A percentile compares a stretch with the other conserved stretches of the same genome.
Evolutionary conservation across 2,329 filamentous ascomycete species (phyloP).

Genomic region (Clonostachys sp.): DNA sequence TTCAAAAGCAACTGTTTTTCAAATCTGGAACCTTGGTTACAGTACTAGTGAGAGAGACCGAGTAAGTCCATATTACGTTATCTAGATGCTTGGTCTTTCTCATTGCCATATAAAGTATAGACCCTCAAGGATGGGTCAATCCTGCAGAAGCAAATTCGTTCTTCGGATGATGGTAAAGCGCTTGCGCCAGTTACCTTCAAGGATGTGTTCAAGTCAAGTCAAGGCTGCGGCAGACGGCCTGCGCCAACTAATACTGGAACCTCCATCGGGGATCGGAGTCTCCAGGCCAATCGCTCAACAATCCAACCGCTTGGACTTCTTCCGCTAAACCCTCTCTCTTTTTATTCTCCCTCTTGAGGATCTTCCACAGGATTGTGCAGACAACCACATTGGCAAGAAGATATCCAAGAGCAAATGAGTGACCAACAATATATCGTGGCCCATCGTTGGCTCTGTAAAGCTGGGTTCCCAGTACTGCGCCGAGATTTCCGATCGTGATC

Average conservation of each 20-base stretch:
- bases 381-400: conserved; percentile 52
- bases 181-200: no score
- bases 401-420: conserved; percentile 60
- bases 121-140: no score
- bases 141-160: no score
- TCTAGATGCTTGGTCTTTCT: no score
- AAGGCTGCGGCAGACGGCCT: no score
- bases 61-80: no score
- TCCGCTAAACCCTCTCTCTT: conserved; percentile 35
- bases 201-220: no score
- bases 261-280: conserved; percentile 63
- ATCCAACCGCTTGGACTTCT: conserved; percentile 42
- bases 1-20: no score
- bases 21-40: no score
- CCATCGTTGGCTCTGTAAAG: conserved; percentile 45
- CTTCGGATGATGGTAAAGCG: no score
- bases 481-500: conserved; percentile 56
- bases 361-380: conserved; percentile 43
- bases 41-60: no score
- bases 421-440: conserved; percentile 38
- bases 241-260: conserved; percentile 45
- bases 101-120: no score
- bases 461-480: conserved; percentile 59
- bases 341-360: conserved; percentile 54
- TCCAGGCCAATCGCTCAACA: conserved; percentile 50